phyloP scores from a whole-genome alignment of 78 protist species.

The Polysphondylium violaceum region DNA sequence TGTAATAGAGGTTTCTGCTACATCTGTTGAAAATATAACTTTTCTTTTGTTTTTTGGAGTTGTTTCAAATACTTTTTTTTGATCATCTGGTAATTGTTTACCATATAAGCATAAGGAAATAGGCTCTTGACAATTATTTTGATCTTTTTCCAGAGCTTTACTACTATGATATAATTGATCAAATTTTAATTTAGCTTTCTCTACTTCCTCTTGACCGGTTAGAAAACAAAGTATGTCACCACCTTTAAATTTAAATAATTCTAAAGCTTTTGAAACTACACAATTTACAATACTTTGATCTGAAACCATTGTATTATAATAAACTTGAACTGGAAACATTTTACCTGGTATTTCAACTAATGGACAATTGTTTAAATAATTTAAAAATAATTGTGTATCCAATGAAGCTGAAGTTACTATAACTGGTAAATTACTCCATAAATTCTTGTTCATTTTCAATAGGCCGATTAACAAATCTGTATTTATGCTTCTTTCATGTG shows the following conservation, averaged over 20 bases:
- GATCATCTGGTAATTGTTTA: slow-evolving; percentile 64
- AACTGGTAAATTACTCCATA: slow-evolving; percentile 80
- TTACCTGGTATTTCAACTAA: slow-evolving; percentile 70
- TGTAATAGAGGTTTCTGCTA: slow-evolving; percentile 97
- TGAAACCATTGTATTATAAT: slow-evolving; percentile 92
- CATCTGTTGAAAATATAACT: slow-evolving; percentile 94
- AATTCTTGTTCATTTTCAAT: slow-evolving; percentile 44
- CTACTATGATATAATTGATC: background rate
- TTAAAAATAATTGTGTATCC: slow-evolving; percentile 82
- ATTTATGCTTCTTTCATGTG: slow-evolving; percentile 93
- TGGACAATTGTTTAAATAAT: slow-evolving; percentile 66
- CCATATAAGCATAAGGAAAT: slow-evolving; percentile 56
- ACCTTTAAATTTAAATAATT: slow-evolving; percentile 94
- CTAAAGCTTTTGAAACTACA: slow-evolving; percentile 91
- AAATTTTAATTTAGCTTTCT: background rate
- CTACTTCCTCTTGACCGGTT: slow-evolving; percentile 94
- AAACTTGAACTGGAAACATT: slow-evolving; percentile 75
- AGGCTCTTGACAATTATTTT: background rate
- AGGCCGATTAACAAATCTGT: slow-evolving; percentile 87
- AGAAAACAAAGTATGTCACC: slow-evolving; percentile 96
- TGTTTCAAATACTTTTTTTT: slow-evolving; percentile 65
- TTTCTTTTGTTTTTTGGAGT: slow-evolving; percentile 84
- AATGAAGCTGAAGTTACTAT: slow-evolving; percentile 96
- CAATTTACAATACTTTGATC: slow-evolving; percentile 97
- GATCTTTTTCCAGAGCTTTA: too few relatives aligned